Evolutionary conservation across 2,329 filamentous ascomycete species (phyloP), one percentile per base, ranked within the genome.

Genomic region (Colletotrichum sp.): DNA sequence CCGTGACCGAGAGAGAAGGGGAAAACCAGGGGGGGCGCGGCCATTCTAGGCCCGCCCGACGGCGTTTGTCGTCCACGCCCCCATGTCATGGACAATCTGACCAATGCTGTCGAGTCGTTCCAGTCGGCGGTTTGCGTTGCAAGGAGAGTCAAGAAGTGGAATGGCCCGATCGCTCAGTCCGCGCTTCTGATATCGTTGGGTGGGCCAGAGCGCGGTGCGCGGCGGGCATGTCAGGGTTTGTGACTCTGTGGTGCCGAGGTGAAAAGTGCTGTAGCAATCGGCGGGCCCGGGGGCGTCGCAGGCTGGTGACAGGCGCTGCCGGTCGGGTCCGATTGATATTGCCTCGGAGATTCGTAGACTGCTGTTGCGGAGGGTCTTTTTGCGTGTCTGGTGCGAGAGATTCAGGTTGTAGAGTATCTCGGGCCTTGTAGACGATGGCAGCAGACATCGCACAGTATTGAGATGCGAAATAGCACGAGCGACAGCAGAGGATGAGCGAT

Each of bases 221-320:
- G 24, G 58, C 63, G 69, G 70, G 58, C 32, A 56, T 73, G 69
- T 58, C 69, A 75, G 69, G 73, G 73, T 63, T 64, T 21, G 69
- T 73, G 73, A 75, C 64, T 75, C 63, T 73, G 18, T 69, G 63
- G 24, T 75, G 73, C 73, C 73, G 69, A 73, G 69, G 64, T 43
- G 63, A 43, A 61, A 48, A 66, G 64, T 48, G 69, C 69, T 75
- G 73, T 75, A 73, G 63, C 64, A 63, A 38, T 68, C 63, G 73
- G 70, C 70, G 63, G 69, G 63, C 48, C 73, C 69, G 73, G 69
- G 43, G 48, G 48, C 43, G 58, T 75, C 63, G 69, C 69, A 75
- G 56, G 36, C 36, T 62, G 58, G 56, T 65, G 56, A 52, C 69
- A 73, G 62, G 43, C 43, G 64, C 55, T 24, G 59, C 63, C 64